Evolutionary conservation across 805 yeast species (phyloP).

Genomic region (Schizosaccharomyces lindneri): DNA sequence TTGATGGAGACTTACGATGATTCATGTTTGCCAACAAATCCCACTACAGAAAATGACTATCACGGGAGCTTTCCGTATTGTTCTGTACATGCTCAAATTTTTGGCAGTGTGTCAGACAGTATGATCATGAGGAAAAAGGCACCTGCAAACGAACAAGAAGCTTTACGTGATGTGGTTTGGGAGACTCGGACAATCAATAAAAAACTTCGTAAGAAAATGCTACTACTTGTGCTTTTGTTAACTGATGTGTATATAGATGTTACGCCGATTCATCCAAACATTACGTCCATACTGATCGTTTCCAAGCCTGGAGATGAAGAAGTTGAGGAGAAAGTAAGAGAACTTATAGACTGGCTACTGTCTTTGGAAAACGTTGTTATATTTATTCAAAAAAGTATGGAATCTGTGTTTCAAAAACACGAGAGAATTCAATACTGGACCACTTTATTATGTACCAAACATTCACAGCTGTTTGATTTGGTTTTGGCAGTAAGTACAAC

Average conservation of each 20-base stretch:
- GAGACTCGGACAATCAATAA: neutral
- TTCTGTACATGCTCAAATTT: neutral
- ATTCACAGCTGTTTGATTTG: conserved; percentile 43
- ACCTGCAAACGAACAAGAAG: neutral
- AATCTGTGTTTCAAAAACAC: neutral
- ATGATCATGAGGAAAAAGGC: neutral
- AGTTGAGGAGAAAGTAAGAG: neutral
- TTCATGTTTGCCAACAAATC: neutral
- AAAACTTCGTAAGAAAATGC: neutral
- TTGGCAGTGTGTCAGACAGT: neutral
- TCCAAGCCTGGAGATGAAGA: neutral
- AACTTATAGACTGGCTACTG: neutral
- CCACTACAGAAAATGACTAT: neutral
- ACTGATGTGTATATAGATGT: neutral
- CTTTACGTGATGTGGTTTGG: neutral
- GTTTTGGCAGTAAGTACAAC: conserved; percentile 28
- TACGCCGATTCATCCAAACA: neutral
- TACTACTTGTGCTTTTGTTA: neutral
- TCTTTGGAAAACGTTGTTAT: neutral
- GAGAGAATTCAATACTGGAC: conserved; percentile 25
- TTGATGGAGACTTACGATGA: neutral
- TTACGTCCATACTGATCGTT: neutral
- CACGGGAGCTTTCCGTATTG: neutral
- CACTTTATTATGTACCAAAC: conserved; percentile 52
- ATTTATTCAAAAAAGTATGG: neutral